Evolutionary conservation across 176 grass and related monocot genomes (phyloP).

Genomic region (Sorghum bicolor): Sorghum_bicolor_NCBIv3 NC_012876.2:55241501-55242000

Average conservation of each 20-base stretch:
- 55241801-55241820: not conserved
- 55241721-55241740: not conserved
- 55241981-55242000: not conserved
- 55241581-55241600: not conserved
- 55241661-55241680: not conserved
- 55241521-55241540: not conserved
- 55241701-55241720: not conserved
- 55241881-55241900: not conserved
- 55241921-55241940: not conserved
- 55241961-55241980: not conserved
- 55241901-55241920: not conserved
- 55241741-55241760: not conserved
- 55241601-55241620: not conserved
- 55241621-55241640: not conserved
- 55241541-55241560: not conserved
- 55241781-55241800: not conserved
- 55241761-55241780: not conserved
- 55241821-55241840: not conserved
- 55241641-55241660: not conserved
- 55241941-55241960: not conserved
- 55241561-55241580: not conserved
- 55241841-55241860: not conserved
- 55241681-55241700: not conserved
- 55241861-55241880: not conserved
- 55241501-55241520: not conserved